Conservation (phyloP, 2,329 filamentous ascomycete species). For the Lecanicillium sp. region DNA sequence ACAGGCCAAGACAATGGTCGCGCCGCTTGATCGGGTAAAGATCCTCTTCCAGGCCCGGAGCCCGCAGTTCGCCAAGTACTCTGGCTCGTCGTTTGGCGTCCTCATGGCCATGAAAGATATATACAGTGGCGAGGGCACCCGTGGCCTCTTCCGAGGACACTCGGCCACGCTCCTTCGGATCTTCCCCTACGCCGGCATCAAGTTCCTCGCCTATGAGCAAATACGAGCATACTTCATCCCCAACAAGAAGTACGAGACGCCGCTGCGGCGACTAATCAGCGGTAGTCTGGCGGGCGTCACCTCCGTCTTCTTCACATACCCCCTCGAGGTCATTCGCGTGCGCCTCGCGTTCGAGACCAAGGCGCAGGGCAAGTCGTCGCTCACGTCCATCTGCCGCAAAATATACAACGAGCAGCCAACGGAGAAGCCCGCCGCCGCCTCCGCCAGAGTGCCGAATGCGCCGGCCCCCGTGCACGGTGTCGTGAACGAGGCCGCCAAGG, state of each 20-base stretch:
- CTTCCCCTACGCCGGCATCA: slow-evolving; percentile 96
- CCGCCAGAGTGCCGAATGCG: slow-evolving; percentile 24
- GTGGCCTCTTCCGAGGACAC: slow-evolving; percentile 85
- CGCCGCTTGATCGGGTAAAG: slow-evolving; percentile 93
- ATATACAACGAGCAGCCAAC: slow-evolving; percentile 75
- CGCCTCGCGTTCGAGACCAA: slow-evolving; percentile 93
- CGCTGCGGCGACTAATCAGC: slow-evolving; percentile 65
- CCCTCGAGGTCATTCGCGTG: slow-evolving; percentile 86
- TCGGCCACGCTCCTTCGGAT: slow-evolving; percentile 90
- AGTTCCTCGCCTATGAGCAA: slow-evolving; percentile 97
- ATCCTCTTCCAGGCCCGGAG: slow-evolving; percentile 97
- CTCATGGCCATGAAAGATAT: slow-evolving; percentile 80
- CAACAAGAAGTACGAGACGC: slow-evolving; percentile 67
- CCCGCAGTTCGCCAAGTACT: slow-evolving; percentile 89
- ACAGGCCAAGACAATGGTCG: slow-evolving; percentile 91
- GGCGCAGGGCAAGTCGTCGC: slow-evolving; percentile 59
- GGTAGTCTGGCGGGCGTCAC: slow-evolving; percentile 77
- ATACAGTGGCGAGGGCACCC: slow-evolving; percentile 63
- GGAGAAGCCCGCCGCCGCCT: slow-evolving; percentile 25
- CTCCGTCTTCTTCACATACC: slow-evolving; percentile 94
- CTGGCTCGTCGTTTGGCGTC: slow-evolving; percentile 80
- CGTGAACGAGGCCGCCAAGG: slow-evolving; percentile 37
- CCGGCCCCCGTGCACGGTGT: slow-evolving; percentile 28
- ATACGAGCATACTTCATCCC: slow-evolving; percentile 76
- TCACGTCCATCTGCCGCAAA: slow-evolving; percentile 71